Evolutionary conservation across 306 rosid genomes (phyloP), one percentile per base, ranked within the genome.

Genomic region (Begonia fuchsioides): DNA sequence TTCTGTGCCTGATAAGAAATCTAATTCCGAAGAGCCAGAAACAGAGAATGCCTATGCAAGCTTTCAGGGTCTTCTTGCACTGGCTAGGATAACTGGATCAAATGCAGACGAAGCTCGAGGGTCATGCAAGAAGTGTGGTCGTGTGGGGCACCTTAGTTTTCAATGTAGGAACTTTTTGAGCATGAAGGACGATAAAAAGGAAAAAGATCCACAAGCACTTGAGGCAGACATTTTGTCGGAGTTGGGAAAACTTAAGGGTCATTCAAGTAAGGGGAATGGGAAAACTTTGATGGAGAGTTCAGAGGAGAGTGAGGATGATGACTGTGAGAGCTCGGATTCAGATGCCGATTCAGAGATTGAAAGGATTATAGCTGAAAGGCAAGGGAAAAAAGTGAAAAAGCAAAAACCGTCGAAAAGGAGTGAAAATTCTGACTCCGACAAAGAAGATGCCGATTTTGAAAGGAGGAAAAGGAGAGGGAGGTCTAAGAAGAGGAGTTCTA

Each of bases 31-130:
- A 8, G 35, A 83, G 47, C 85, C 93, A 2, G 94, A 83, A 12
- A 80, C 68, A 32, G 96, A 87, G 67, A 87, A 87, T 71, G 79
- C 96, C 0, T 87, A 87, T 76, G 94, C 93, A 14, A 87, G 79
- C 60, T 87, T 80, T 75, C 93, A 80, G 62, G 96, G 94, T 17
- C 96, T 87, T 20, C 94, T 87, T 35, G 94, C 93, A 2, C 96
- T 87, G 61, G 96, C 94, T 43, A 81, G 81, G 15, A 77, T 87
- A 60, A 83, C 96, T 5, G 79, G 77, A 49, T 76, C 93, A 13
- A 86, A 61, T 3, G 87, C 77, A 9, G 86, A 83, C 59, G 72
- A 75, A 56, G 74, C 80, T 58, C 87, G 93, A 8, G 96, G 96
- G 38, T 72, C 94, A 1, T 87, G 96, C 82, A 87, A 83, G 79